Conservation (phyloP, 306 rosid genomes). For the Quercus ilex region DNA sequence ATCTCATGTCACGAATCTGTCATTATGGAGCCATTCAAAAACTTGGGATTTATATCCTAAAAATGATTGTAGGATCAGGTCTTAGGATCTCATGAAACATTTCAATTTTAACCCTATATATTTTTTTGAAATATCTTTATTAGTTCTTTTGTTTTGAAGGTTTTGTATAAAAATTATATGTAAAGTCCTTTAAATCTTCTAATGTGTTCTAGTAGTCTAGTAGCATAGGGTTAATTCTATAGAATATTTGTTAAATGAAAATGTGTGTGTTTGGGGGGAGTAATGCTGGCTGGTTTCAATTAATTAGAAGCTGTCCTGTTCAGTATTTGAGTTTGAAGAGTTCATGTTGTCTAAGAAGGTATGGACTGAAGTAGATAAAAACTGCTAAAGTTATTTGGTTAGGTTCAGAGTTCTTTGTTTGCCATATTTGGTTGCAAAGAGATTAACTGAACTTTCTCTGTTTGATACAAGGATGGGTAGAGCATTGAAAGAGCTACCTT, state of each 20-base stretch:
- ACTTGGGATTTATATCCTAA: background rate
- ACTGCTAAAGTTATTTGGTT: background rate
- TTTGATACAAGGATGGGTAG: background rate
- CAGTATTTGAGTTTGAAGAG: background rate
- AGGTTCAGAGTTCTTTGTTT: background rate
- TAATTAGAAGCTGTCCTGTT: background rate
- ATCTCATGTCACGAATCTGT: background rate
- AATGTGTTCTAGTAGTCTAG: background rate
- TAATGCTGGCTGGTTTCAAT: background rate
- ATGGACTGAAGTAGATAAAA: background rate
- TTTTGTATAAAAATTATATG: background rate
- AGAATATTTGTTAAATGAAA: background rate
- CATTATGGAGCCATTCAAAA: background rate
- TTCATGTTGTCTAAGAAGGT: background rate
- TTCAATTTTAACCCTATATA: background rate
- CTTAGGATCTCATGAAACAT: background rate
- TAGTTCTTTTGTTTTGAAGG: background rate
- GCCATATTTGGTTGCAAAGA: background rate
- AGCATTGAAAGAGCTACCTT: background rate
- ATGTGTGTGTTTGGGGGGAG: too few relatives aligned
- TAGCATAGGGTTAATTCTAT: background rate
- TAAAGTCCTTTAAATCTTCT: background rate
- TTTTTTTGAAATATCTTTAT: background rate
- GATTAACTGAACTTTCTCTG: background rate
- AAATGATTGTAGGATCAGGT: background rate